Evolutionary conservation across 139 green algal genomes (phyloP).

Genomic region (Zygnema circumcarinatum): DNA sequence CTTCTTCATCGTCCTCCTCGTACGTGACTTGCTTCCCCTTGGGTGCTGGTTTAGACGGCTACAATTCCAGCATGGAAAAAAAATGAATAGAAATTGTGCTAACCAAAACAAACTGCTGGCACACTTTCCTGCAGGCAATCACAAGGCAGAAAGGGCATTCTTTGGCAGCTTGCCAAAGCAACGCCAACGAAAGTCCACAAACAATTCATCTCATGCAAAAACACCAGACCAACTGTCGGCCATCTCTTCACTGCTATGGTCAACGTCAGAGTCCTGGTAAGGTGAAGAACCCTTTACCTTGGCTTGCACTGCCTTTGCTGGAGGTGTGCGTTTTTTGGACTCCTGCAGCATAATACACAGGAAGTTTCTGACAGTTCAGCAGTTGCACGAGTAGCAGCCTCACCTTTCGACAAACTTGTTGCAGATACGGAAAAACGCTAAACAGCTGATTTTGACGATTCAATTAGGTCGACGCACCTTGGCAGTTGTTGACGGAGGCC

Average conservation of each 20-base stretch:
- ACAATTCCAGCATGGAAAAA: background rate
- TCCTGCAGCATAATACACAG: background rate
- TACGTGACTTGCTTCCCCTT: background rate
- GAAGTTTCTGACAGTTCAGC: background rate
- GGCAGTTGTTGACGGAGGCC: no score
- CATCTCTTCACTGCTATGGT: slow-evolving; percentile 9
- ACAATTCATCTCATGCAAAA: background rate
- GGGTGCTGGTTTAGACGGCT: background rate
- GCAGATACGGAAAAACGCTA: no score
- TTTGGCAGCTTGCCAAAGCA: background rate
- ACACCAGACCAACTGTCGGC: background rate
- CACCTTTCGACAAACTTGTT: no score
- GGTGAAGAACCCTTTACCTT: slow-evolving; percentile 16
- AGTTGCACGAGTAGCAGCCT: no score
- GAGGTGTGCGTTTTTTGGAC: background rate
- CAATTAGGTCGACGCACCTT: no score
- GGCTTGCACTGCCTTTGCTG: slow-evolving; percentile 6
- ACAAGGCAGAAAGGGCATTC: background rate
- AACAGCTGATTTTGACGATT: no score
- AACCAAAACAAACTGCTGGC: no score
- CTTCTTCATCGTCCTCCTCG: slow-evolving; percentile 22
- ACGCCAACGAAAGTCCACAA: background rate
- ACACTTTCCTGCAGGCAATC: no score
- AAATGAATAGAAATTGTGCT: no score
- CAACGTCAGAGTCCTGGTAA: no score